phyloP scores from a whole-genome alignment of 768 basidiomycete species.

The Tricholoma matsutake region DNA sequence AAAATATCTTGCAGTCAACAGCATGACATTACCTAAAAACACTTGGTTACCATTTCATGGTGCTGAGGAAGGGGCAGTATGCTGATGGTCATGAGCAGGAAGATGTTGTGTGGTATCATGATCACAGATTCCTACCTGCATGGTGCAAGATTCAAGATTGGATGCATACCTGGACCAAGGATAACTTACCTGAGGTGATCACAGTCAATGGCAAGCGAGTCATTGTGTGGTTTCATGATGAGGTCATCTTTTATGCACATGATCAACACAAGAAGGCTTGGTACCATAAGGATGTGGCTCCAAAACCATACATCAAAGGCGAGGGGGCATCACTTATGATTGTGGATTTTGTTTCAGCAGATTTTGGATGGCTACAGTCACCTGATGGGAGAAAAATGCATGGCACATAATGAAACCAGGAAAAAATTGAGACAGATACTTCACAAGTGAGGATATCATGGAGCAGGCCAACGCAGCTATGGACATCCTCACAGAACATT shows the following conservation, averaged over 20 bases:
- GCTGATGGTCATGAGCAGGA: constrained; percentile 26
- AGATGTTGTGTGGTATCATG: constrained; percentile 31
- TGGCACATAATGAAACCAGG: background rate
- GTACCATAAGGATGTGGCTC: background rate
- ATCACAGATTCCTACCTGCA: constrained; percentile 20
- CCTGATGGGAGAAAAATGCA: background rate
- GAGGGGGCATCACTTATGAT: constrained; percentile 26
- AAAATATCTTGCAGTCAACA: background rate
- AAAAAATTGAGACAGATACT: background rate
- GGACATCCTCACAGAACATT: background rate
- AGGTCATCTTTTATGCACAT: background rate
- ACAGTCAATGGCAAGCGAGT: background rate
- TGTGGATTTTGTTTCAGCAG: constrained; percentile 3
- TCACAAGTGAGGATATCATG: background rate
- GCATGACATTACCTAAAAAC: constrained; percentile 18
- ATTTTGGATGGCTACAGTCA: background rate
- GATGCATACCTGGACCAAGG: constrained; percentile 4
- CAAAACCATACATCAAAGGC: constrained; percentile 7
- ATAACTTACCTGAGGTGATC: constrained; percentile 2
- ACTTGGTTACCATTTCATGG: constrained; percentile 14
- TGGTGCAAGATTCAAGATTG: constrained; percentile 9
- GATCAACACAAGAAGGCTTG: background rate
- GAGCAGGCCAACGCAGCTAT: background rate
- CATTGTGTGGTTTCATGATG: background rate
- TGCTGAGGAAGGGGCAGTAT: constrained; percentile 4